Percentiles rank a stretch among this genome's conserved stretches.
These are phyloP conservation scores for Hysterium pulicare DNA, from an alignment of 2,329 filamentous ascomycete genomes.

Conservation along the genomic window DNA sequence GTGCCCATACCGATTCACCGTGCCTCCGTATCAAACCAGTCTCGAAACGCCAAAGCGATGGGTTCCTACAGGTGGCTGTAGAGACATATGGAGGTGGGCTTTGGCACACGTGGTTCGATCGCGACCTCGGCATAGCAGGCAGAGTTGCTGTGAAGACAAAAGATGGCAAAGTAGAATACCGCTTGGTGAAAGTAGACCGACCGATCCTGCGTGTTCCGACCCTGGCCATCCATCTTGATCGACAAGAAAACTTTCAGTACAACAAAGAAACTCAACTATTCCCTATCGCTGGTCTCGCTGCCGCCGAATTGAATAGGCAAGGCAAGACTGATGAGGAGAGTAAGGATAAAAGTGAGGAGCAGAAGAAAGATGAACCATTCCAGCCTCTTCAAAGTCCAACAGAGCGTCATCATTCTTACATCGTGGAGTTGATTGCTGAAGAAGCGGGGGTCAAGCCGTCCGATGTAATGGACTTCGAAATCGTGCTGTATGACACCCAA, in stretches of 20 bases:
- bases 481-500: conserved; percentile 96
- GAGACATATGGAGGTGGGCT: conserved; percentile 96
- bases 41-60: conserved; percentile 80
- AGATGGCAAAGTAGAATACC: conserved; percentile 73
- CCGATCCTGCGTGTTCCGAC: conserved; percentile 91
- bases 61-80: conserved; percentile 90
- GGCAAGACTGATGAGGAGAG: conserved; percentile 52
- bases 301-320: conserved; percentile 81
- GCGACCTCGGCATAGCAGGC: conserved; percentile 86
- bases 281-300: conserved; percentile 83
- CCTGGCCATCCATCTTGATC: conserved; percentile 88
- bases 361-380: conserved; percentile 49
- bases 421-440: conserved; percentile 80
- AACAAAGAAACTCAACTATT: conserved; percentile 98
- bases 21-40: conserved; percentile 91
- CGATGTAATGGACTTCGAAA: conserved; percentile 87
- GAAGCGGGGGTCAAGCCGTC: conserved; percentile 68
- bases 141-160: conserved; percentile 75
- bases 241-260: conserved; percentile 80
- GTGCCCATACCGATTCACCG: conserved; percentile 93
- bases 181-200: conserved; percentile 83
- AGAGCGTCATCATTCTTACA: conserved; percentile 82
- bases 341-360: conserved; percentile 36
- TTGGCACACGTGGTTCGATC: conserved; percentile 98
- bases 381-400: conserved; percentile 72